These are phyloP conservation scores for Aspergillus olivimuriae DNA, from an alignment of 495 filamentous ascomycete species.

Conservation along the genomic window DNA sequence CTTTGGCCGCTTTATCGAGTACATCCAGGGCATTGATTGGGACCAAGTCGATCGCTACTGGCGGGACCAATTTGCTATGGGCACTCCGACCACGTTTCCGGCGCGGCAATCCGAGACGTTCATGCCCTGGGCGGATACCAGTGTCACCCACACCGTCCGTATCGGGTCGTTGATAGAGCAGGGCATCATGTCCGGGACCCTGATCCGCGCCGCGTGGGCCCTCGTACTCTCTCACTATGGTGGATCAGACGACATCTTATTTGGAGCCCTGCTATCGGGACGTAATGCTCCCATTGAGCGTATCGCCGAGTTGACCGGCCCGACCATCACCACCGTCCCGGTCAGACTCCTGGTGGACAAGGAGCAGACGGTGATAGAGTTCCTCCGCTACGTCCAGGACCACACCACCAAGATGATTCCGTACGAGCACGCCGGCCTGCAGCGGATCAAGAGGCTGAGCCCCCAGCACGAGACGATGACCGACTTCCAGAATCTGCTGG, in stretches of 20 bases:
- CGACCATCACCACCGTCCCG: constrained; percentile 43
- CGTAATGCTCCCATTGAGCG: constrained; percentile 24
- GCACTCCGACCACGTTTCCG: constrained; percentile 4
- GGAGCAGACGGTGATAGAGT: not conserved
- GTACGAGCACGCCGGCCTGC: not conserved
- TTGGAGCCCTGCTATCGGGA: constrained; percentile 23
- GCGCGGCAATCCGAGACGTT: not conserved
- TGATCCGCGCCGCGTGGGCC: constrained; percentile 41
- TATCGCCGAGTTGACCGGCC: constrained; percentile 28
- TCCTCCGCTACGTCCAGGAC: not conserved
- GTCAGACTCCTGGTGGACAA: constrained; percentile 26
- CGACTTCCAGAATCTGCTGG: not conserved
- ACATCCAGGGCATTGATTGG: not conserved
- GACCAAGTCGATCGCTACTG: not conserved
- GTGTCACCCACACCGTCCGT: no score
- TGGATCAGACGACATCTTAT: constrained; percentile 20
- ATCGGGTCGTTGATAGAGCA: no score
- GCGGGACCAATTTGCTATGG: not conserved
- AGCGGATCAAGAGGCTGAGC: not conserved
- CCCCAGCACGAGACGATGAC: not conserved
- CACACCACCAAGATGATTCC: not conserved
- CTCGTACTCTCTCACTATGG: constrained; percentile 23
- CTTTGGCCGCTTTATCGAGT: not conserved
- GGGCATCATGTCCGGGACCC: no score
- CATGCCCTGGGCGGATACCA: not conserved